These are phyloP conservation scores for Pseudogymnoascus sp. DNA, from an alignment of 2,329 filamentous ascomycete species.

Conservation along the genomic window DNA sequence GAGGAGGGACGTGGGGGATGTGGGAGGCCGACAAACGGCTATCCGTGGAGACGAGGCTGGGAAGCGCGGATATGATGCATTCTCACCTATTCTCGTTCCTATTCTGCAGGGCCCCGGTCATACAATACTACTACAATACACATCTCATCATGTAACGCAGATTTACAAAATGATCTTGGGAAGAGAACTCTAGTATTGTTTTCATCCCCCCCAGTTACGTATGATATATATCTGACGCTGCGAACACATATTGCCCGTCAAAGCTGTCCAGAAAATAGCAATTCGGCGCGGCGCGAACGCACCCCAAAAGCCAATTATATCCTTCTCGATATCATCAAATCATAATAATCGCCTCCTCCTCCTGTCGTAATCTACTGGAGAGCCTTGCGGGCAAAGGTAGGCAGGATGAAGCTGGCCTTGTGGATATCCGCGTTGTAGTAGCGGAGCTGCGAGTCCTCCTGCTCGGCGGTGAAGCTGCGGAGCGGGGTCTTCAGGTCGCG, in stretches of 20 bases:
- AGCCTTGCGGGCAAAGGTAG: conserved; percentile 83
- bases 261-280: background rate
- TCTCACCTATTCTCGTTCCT: background rate
- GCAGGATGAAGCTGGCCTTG: conserved; percentile 86
- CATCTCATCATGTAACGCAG: background rate
- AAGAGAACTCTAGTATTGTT: conserved; percentile 1
- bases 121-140: background rate
- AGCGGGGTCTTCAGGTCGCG: conserved; percentile 80
- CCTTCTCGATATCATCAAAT: conserved; percentile 3
- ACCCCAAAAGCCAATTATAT: background rate
- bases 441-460: conserved; percentile 86
- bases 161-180: background rate
- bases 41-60: background rate
- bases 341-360: background rate
- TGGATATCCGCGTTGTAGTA: conserved; percentile 99
- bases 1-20: background rate
- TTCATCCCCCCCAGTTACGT: background rate
- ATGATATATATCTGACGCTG: background rate
- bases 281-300: background rate
- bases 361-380: conserved; percentile 41
- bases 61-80: background rate
- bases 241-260: background rate
- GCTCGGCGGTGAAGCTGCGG: conserved; percentile 72
- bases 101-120: background rate
- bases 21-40: background rate